Evolutionary conservation across 176 grass and related monocot genomes (phyloP).

Genomic region (Musa schizocarpa): DNA sequence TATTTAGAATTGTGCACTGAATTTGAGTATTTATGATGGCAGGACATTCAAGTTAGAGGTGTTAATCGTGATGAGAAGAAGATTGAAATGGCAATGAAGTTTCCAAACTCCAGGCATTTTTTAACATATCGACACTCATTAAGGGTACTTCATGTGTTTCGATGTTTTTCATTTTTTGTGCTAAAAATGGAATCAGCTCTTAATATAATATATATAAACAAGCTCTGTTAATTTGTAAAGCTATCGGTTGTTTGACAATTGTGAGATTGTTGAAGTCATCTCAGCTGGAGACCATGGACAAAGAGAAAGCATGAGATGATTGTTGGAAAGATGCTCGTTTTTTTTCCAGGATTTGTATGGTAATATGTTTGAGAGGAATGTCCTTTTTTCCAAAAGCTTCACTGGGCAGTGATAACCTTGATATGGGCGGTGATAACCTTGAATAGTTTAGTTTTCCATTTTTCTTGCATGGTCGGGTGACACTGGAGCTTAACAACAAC

Average conservation of each 20-base stretch:
- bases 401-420: too few relatives aligned
- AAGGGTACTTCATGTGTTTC: conserved; percentile 35
- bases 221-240: neutral
- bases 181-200: neutral
- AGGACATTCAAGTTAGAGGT: conserved; percentile 98
- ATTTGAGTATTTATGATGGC: conserved; percentile 24
- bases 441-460: too few relatives aligned
- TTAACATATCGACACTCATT: conserved; percentile 84
- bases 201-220: neutral
- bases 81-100: conserved; percentile 68
- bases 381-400: too few relatives aligned
- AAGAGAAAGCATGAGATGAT: neutral
- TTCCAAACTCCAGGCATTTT: conserved; percentile 86
- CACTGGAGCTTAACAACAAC: too few relatives aligned
- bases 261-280: too few relatives aligned
- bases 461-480: too few relatives aligned
- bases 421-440: too few relatives aligned
- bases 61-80: conserved; percentile 85
- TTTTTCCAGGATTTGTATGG: neutral
- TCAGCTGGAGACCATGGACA: neutral
- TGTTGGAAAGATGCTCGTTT: neutral
- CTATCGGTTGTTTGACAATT: too few relatives aligned
- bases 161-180: neutral
- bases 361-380: neutral
- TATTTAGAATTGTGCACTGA: neutral